Conservation (phyloP, 2,329 filamentous ascomycete genomes). For the Rutstroemia sp. region DNA sequence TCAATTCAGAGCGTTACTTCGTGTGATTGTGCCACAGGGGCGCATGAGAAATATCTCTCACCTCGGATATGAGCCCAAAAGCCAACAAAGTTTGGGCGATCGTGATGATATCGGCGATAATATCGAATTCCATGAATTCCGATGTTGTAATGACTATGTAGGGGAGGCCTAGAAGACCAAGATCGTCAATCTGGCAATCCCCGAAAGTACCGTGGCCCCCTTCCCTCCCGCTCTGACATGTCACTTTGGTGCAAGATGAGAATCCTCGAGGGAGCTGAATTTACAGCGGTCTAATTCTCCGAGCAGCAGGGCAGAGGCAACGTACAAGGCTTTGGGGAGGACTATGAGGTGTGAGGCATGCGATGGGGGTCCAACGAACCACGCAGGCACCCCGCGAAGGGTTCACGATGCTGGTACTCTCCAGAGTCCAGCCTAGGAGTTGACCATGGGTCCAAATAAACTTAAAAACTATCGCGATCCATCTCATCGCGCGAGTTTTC, state of each 20-base stretch:
- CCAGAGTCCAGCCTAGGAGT: constrained; percentile 6
- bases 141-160: neutral
- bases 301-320: constrained; percentile 5
- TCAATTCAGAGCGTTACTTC: constrained; percentile 4
- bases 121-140: neutral
- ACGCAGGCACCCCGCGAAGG: constrained; percentile 21
- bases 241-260: constrained; percentile 16
- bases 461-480: constrained; percentile 7
- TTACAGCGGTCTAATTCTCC: constrained; percentile 23
- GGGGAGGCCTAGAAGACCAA: constrained; percentile 2
- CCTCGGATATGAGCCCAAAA: constrained; percentile 2
- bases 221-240: constrained; percentile 17
- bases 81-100: neutral
- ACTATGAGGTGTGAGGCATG: constrained; percentile 12
- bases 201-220: constrained; percentile 11
- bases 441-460: constrained; percentile 21
- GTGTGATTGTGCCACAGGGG: constrained; percentile 11
- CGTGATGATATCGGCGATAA: neutral
- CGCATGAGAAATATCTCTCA: constrained; percentile 4
- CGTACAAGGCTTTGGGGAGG: constrained; percentile 4
- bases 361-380: constrained; percentile 10
- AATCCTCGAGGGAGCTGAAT: constrained; percentile 21
- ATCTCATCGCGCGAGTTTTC: neutral
- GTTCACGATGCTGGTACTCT: constrained; percentile 24
- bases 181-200: constrained; percentile 20